Evolutionary conservation across 345 rosid genomes (phyloP).

Genomic region (Eucalyptus sp.): DNA sequence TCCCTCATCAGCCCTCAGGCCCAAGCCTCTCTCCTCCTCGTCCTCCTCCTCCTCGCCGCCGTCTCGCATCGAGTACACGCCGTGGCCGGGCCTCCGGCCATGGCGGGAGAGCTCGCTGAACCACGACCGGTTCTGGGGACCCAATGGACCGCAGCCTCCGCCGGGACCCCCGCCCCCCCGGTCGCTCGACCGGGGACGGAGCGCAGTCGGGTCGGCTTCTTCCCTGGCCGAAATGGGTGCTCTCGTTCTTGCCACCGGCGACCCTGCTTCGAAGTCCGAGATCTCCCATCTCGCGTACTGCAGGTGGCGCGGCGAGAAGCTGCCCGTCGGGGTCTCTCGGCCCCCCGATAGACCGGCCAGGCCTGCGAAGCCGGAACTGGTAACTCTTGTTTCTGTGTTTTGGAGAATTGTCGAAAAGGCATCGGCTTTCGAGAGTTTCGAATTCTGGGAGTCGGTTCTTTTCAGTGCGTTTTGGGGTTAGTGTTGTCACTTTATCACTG

Average conservation of each 20-base stretch:
- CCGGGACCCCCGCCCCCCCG: not conserved
- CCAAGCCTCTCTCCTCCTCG: not conserved
- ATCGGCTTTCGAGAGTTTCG: not conserved
- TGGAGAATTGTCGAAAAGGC: not conserved
- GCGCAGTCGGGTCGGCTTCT: slow-evolving; percentile 29
- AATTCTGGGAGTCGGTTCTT: not conserved
- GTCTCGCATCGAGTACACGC: slow-evolving; percentile 10
- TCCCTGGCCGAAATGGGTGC: slow-evolving; percentile 87
- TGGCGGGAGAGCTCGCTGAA: slow-evolving; percentile 63
- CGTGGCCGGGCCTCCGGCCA: slow-evolving; percentile 58
- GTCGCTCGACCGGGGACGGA: not conserved
- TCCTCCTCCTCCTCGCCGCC: slow-evolving; percentile 13
- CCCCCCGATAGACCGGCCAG: slow-evolving; percentile 77
- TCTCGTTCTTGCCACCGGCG: slow-evolving; percentile 60
- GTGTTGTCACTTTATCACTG: not conserved
- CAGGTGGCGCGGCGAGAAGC: slow-evolving; percentile 43
- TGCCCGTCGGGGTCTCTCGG: slow-evolving; percentile 42
- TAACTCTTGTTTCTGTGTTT: not conserved
- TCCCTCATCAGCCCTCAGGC: not conserved
- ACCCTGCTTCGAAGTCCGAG: slow-evolving; percentile 55
- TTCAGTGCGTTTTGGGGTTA: not conserved
- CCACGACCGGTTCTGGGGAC: slow-evolving; percentile 72
- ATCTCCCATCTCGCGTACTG: slow-evolving; percentile 79
- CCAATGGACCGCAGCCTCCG: slow-evolving; percentile 44
- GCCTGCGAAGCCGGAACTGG: slow-evolving; percentile 60